Conservation (phyloP, 1,139 yeast species). For the Yamadazyma diospyri region DNA sequence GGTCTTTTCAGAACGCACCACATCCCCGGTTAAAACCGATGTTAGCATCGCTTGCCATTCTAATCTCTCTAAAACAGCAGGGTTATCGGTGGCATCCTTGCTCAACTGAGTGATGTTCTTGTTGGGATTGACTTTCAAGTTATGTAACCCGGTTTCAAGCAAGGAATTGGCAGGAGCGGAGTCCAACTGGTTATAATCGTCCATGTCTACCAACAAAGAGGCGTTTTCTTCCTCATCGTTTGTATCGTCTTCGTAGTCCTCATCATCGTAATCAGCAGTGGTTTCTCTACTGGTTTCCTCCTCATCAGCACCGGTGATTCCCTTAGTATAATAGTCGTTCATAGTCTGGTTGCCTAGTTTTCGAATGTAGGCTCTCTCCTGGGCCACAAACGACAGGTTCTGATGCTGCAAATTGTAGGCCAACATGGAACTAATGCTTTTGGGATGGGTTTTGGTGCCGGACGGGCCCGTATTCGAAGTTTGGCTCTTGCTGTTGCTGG, state of each 20-base stretch:
- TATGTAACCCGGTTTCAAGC: constrained; percentile 23
- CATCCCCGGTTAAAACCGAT: constrained; percentile 91
- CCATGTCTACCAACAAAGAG: constrained; percentile 39
- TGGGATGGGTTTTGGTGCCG: constrained; percentile 10
- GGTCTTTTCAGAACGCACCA: constrained; percentile 85
- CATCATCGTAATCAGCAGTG: constrained; percentile 22
- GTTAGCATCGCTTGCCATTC: constrained; percentile 97
- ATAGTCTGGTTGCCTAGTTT: constrained; percentile 60
- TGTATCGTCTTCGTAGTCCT: constrained; percentile 28
- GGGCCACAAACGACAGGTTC: constrained; percentile 49
- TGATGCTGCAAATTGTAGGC: constrained; percentile 19
- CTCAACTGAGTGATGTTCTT: constrained; percentile 39
- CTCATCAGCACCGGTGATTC: constrained; percentile 44
- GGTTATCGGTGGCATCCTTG: constrained; percentile 50
- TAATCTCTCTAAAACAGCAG: constrained; percentile 70
- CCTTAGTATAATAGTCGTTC: constrained; percentile 70
- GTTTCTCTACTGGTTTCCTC: constrained; percentile 18
- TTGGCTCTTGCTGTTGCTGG: not conserved
- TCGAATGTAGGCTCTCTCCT: constrained; percentile 66
- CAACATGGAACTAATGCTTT: constrained; percentile 14
- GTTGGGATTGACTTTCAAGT: constrained; percentile 27
- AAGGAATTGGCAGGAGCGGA: constrained; percentile 36
- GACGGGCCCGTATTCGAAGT: not conserved
- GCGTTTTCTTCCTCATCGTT: constrained; percentile 30
- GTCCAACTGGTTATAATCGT: constrained; percentile 43